Base-by-base conservation (phyloP, 1,284 basidiomycete genomes). In the Coriolopsis trogii region DNA sequence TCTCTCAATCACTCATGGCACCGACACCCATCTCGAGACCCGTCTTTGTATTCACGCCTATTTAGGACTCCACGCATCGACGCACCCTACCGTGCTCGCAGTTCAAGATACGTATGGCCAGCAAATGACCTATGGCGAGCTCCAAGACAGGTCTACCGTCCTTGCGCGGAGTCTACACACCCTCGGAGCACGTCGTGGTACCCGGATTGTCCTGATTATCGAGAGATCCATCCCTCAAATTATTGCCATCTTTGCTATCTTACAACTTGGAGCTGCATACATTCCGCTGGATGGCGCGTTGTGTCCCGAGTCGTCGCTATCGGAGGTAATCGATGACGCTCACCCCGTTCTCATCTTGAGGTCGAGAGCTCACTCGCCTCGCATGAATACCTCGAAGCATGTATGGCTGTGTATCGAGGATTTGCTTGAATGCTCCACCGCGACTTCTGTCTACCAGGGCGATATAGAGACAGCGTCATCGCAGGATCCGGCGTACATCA, bases 251-350 rank as follows among this genome's bases (percentile, higher is more conserved):
- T 59, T 82, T n/a, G 78, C 71, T 18, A 70, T 77, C 36, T 69
- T 81, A 36, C 80, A 80, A 57, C 72, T 76, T 10, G 79, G 78
- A 9, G 78, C 70, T 6, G 73, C 77, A 3, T 82, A 81, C 56
- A 73, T 81, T 18, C 79, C 79, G 13, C 67, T 79, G 31, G 80
- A 82, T 54, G 79, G 77, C 13, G 76, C 74, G 37, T 70, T 79
- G 43, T 74, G 76, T 24, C 76, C 78, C 10, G 73, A 78, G 49
- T 72, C 68, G 31, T 75, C 76, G 1, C 67, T 82, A 5, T 65
- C 70, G 6, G 75, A 79, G 58, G 74, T 79, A 29, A 55, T 80
- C 15, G 62, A 63, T 20, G 78, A 80, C 56, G 77, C 79, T 0
- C 65, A 64, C 29, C 68, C 73, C 3, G 53, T 65, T 15, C 68